Evolutionary conservation across 2,329 filamentous ascomycete species (phyloP), one percentile per base, ranked within the genome.

Genomic region (Penicillium palitans): DNA sequence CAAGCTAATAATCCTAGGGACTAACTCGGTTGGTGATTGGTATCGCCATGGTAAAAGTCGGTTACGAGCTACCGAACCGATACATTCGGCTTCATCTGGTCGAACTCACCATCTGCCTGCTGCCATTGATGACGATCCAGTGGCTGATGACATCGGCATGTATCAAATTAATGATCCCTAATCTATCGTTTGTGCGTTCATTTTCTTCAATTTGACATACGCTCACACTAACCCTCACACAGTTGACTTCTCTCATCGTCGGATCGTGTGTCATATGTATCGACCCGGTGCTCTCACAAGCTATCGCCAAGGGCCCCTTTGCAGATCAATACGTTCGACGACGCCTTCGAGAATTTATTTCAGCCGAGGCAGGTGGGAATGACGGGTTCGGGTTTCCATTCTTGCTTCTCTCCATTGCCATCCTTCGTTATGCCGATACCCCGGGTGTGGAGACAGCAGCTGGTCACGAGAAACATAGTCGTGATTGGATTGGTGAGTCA

Each of bases 331-430:
- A 81, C 58, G 84, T 87, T 2, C 76, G 81, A 10, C 79, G 84
- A 1, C 77, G 80, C 3, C 74, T 87, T 4, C 79, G 84, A 29
- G 83, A 87, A 61, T 82, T 87, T 57, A 87, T 87, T 21, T 86
- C 84, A 0, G 79, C 84, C 1, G 85, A 87, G 61, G 84, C 83
- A 4, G 85, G 85, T 7, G 80, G 81, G 3, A 87, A 87, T 61
- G 85, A 87, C 61, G 84, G 85, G 0, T 84, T 87, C 41, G 84
- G 82, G 0, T 87, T 86, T 47, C 84, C 84, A 0, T 87, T 87
- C 53, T 75, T 87, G 5, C 80, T 86, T 74, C 76, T 87, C 2
- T 83, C 84, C 0, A 79, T 81, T 1, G 83, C 83, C 41, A 76
- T 87, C 8, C 80, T 87, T 53, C 81, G 83, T 1, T 81, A 86